Evolutionary conservation across 225 moss, liverwort and hornwort species (phyloP).

Genomic region (Pleurozium schreberi): DNA sequence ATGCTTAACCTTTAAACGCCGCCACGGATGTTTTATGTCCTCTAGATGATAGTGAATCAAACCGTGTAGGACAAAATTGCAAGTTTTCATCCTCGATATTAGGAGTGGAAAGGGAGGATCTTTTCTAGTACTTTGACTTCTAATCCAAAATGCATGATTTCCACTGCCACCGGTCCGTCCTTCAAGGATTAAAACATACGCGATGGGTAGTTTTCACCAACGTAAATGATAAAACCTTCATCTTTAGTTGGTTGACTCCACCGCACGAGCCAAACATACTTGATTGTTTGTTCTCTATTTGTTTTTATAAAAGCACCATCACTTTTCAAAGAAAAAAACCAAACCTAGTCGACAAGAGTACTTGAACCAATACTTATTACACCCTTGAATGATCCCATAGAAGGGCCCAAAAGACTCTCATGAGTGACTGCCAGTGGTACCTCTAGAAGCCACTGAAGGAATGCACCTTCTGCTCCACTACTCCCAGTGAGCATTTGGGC

Average conservation of each 20-base stretch:
- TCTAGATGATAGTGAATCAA: no score
- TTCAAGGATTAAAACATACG: no score
- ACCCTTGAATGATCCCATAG: not conserved
- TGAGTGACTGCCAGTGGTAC: not conserved
- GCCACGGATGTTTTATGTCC: no score
- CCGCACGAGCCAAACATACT: fast-evolving
- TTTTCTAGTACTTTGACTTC: no score
- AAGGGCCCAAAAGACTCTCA: fast-evolving
- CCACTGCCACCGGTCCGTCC: no score
- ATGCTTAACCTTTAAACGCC: no score
- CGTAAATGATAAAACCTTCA: no score
- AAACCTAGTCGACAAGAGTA: not conserved
- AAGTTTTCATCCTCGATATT: no score
- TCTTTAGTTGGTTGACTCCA: not conserved
- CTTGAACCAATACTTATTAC: not conserved
- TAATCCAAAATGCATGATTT: no score
- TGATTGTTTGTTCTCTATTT: not conserved
- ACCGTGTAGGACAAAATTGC: no score
- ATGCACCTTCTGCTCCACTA: not conserved
- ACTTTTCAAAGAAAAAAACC: not conserved
- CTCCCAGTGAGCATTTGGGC: not conserved
- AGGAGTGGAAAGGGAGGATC: no score
- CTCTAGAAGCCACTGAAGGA: not conserved
- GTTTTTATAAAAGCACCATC: not conserved
- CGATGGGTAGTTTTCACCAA: fast-evolving